Conservation (phyloP, 495 filamentous ascomycete species). For the Elasticomyces elasticus region DNA sequence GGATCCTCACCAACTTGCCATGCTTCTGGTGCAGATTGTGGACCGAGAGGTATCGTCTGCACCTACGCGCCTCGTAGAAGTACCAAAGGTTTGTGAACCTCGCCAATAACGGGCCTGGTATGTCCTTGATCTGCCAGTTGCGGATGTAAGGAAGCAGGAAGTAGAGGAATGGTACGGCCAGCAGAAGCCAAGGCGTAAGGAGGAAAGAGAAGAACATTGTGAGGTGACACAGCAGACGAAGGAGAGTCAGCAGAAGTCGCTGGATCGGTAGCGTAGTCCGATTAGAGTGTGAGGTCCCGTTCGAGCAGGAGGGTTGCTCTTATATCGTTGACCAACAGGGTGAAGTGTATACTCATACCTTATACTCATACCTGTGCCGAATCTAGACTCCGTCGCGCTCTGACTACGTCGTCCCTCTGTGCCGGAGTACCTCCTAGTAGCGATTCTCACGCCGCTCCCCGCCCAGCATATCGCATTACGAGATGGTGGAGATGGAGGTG, state of each 20-base stretch:
- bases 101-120: constrained; percentile 60
- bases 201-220: constrained; percentile 41
- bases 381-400: background rate
- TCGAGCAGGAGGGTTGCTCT: too few relatives aligned
- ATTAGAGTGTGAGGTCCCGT: background rate
- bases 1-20: constrained; percentile 50
- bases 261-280: too few relatives aligned
- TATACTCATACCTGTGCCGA: too few relatives aligned
- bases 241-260: background rate
- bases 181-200: constrained; percentile 48
- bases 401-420: background rate
- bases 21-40: constrained; percentile 63
- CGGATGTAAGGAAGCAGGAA: constrained; percentile 63
- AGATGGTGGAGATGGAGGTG: background rate
- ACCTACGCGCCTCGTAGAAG: constrained; percentile 54
- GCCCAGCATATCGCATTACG: background rate
- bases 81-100: constrained; percentile 74
- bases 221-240: background rate
- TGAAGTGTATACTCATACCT: too few relatives aligned
- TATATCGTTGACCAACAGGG: too few relatives aligned
- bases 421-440: background rate
- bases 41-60: constrained; percentile 57
- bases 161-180: constrained; percentile 46
- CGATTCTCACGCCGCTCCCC: background rate
- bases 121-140: constrained; percentile 49